Evolutionary conservation across 2,329 filamentous ascomycete genomes (phyloP).

Genomic region (Cadophora sp.): DNA sequence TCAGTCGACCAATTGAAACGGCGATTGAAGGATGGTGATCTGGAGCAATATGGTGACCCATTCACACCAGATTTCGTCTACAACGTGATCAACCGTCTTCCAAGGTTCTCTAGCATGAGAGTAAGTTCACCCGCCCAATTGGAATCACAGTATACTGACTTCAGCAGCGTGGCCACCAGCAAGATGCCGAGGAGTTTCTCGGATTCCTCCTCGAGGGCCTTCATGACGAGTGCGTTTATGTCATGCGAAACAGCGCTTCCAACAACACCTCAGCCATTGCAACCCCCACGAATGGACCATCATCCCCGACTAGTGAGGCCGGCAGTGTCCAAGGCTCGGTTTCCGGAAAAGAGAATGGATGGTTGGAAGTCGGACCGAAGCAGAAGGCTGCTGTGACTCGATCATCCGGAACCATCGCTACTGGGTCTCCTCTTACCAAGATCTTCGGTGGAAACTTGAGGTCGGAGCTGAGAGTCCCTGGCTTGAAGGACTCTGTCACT

Average conservation of each 20-base stretch:
- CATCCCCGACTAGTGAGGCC: conserved; percentile 53
- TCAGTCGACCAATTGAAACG: conserved; percentile 76
- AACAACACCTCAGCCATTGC: conserved; percentile 52
- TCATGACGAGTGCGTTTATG: conserved; percentile 86
- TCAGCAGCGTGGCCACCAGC: conserved; percentile 84
- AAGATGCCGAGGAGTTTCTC: conserved; percentile 97
- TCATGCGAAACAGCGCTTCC: conserved; percentile 59
- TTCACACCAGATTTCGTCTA: conserved; percentile 97
- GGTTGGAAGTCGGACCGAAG: conserved; percentile 93
- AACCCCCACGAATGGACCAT: conserved; percentile 49
- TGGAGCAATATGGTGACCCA: conserved; percentile 89
- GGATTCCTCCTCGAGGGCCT: conserved; percentile 91
- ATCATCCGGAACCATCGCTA: conserved; percentile 77
- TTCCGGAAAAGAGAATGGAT: conserved; percentile 66
- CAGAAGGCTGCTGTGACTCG: conserved; percentile 87
- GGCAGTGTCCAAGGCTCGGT: conserved; percentile 41
- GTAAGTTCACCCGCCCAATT: conserved; percentile 56
- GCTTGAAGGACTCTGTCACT: conserved; percentile 88
- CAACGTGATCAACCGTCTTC: conserved; percentile 84
- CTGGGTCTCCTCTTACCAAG: conserved; percentile 85
- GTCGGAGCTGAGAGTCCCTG: conserved; percentile 86
- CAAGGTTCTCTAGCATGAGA: conserved; percentile 91
- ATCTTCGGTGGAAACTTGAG: conserved; percentile 93
- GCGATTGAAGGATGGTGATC: conserved; percentile 78
- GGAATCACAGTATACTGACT: conserved; percentile 40